Evolutionary conservation across 139 green algal species (phyloP).

Genomic region (Limnomonas spitsbergensis): DNA sequence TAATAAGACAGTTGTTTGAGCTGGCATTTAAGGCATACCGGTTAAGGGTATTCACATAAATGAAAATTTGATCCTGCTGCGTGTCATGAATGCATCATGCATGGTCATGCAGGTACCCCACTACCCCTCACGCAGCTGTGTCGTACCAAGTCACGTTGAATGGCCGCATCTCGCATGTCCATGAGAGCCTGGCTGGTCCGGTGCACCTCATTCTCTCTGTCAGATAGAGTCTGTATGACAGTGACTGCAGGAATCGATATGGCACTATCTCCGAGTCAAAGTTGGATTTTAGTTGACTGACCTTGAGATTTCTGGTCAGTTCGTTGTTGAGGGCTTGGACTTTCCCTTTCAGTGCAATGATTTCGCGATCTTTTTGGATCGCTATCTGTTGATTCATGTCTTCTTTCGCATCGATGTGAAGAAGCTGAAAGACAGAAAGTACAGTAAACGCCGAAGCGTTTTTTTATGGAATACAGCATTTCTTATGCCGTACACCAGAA

Average conservation of each 20-base stretch:
- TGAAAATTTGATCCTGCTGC: background rate
- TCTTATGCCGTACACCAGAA: too few species aligned
- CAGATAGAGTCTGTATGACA: background rate
- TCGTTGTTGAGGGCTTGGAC: background rate
- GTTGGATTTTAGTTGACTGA: slow-evolving; percentile 5
- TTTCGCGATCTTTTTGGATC: background rate
- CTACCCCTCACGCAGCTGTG: too few species aligned
- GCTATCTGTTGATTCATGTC: too few species aligned
- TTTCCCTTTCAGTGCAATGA: background rate
- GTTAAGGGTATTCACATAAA: background rate
- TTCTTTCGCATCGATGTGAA: too few species aligned
- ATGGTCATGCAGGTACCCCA: too few species aligned
- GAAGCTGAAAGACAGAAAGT: too few species aligned
- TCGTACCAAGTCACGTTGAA: background rate
- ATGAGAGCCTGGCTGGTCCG: background rate
- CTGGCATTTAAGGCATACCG: background rate
- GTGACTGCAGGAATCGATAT: background rate
- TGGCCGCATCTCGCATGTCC: background rate
- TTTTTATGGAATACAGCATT: too few species aligned
- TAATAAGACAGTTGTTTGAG: background rate
- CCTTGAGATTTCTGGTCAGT: background rate
- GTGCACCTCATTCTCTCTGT: background rate
- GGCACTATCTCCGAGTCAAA: too few species aligned
- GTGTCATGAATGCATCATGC: too few species aligned
- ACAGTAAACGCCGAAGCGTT: too few species aligned